phyloP scores from a whole-genome alignment of 352 stramenopile genomes.

The Phytophthora pluvialis region DNA sequence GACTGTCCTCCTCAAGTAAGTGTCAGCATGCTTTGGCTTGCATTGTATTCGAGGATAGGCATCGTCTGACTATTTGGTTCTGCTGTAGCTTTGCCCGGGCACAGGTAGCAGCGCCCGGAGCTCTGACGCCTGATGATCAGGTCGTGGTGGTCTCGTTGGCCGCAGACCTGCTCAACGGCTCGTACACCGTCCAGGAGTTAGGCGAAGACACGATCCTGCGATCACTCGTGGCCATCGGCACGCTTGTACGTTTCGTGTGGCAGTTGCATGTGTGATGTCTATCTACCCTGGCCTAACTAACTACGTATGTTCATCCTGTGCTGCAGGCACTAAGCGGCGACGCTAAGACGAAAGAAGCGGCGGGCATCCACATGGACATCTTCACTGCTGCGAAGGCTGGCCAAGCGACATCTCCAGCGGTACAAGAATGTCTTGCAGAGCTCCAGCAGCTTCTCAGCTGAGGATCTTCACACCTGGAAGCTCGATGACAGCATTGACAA shows the following conservation, averaged over 20 bases:
- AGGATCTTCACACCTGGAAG: slow-evolving; percentile 1
- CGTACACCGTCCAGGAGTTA: slow-evolving; percentile 61
- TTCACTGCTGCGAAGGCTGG: slow-evolving; percentile 59
- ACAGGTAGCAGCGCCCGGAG: slow-evolving; percentile 34
- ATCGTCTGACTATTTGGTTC: slow-evolving; percentile 15
- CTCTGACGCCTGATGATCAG: slow-evolving; percentile 56
- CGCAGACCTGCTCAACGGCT: slow-evolving; percentile 59
- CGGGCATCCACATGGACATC: slow-evolving; percentile 55
- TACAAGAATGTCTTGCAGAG: slow-evolving; percentile 67
- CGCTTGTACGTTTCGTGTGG: slow-evolving; percentile 53
- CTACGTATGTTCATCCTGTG: not conserved
- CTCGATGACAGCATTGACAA: not conserved
- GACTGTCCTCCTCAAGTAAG: slow-evolving; percentile 80
- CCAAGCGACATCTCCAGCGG: slow-evolving; percentile 43
- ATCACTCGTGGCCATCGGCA: slow-evolving; percentile 68
- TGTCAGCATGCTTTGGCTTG: not conserved
- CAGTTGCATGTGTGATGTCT: no score
- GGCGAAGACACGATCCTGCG: slow-evolving; percentile 82
- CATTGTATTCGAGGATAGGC: not conserved
- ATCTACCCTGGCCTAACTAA: not conserved
- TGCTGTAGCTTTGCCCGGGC: slow-evolving; percentile 51
- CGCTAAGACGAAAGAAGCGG: slow-evolving; percentile 52
- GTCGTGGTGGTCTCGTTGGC: slow-evolving; percentile 55
- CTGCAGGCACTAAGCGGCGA: slow-evolving; percentile 49
- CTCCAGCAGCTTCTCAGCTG: slow-evolving; percentile 45